These are phyloP conservation scores for Oenanthe javanica DNA, from an alignment of 140 eudicot genomes.

Conservation along the genomic window DNA sequence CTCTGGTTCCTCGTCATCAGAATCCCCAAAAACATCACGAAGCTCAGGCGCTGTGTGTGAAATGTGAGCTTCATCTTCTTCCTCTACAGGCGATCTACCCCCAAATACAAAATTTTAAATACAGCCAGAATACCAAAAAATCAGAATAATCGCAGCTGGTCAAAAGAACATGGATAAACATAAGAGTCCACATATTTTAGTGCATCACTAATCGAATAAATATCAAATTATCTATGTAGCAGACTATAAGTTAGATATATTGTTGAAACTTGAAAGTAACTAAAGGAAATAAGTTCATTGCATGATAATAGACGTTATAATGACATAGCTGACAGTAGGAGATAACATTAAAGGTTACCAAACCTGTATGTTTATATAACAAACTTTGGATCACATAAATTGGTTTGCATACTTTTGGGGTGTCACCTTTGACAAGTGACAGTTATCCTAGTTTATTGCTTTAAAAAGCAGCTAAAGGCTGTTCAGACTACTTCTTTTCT, in stretches of 20 bases:
- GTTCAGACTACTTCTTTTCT: no score
- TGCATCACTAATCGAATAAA: neutral
- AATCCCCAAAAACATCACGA: slow-evolving; percentile 95
- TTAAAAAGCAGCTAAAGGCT: no score
- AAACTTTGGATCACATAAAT: neutral
- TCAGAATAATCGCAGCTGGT: neutral
- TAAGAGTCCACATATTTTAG: neutral
- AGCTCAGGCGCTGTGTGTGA: slow-evolving; percentile 68
- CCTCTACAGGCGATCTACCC: slow-evolving; percentile 63
- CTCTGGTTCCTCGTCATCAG: slow-evolving; percentile 85
- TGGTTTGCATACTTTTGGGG: neutral
- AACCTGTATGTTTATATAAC: neutral
- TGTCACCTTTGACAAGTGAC: neutral
- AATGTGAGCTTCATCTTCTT: slow-evolving; percentile 55
- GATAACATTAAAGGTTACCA: neutral
- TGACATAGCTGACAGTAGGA: neutral
- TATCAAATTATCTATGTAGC: neutral
- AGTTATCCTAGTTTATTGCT: neutral
- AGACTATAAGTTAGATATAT: neutral
- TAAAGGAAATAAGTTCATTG: neutral
- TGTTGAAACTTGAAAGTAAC: neutral
- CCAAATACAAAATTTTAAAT: slow-evolving; percentile 8
- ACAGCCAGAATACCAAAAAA: neutral
- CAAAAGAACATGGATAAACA: neutral
- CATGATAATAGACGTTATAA: no score